These are phyloP conservation scores for Pyrenophora seminiperda DNA, from an alignment of 2,329 filamentous ascomycete genomes.

Conservation along the genomic window DNA sequence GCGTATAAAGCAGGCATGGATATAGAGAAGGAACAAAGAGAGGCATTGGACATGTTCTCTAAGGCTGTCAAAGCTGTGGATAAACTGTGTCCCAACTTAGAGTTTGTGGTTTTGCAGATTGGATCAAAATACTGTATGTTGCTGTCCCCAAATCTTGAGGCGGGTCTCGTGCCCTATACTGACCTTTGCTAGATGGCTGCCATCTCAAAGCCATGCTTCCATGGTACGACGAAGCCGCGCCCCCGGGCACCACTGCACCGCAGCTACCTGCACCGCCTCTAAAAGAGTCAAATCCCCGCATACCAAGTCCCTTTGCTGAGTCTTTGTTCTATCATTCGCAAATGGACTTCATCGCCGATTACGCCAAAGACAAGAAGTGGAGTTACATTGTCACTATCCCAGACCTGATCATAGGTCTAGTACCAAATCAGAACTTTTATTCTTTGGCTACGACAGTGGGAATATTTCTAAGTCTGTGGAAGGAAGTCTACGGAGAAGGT, in stretches of 20 bases:
- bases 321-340: slow-evolving; percentile 52
- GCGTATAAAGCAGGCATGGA: slow-evolving; percentile 53
- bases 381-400: slow-evolving; percentile 50
- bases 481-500: slow-evolving; percentile 47
- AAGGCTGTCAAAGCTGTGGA: slow-evolving; percentile 44
- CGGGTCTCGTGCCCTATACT: slow-evolving; percentile 21
- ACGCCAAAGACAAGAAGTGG: slow-evolving; percentile 46
- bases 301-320: slow-evolving; percentile 39
- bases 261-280: slow-evolving; percentile 9
- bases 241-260: slow-evolving; percentile 9
- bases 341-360: slow-evolving; percentile 46
- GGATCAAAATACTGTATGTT: slow-evolving; percentile 45
- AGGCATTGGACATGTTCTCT: slow-evolving; percentile 52
- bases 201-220: slow-evolving; percentile 47
- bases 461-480: slow-evolving; percentile 47
- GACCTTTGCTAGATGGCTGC: slow-evolving; percentile 43
- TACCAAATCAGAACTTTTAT: slow-evolving; percentile 50
- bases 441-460: slow-evolving; percentile 44
- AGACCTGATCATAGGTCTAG: slow-evolving; percentile 52
- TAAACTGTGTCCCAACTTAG: slow-evolving; percentile 24
- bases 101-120: slow-evolving; percentile 40
- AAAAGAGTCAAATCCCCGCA: slow-evolving; percentile 16
- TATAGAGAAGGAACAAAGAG: slow-evolving; percentile 46
- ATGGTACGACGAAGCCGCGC: slow-evolving; percentile 8
- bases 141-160: too few species aligned